Conservation (phyloP, 176 grass and related monocot genomes). For the Eleusine coracana region DNA sequence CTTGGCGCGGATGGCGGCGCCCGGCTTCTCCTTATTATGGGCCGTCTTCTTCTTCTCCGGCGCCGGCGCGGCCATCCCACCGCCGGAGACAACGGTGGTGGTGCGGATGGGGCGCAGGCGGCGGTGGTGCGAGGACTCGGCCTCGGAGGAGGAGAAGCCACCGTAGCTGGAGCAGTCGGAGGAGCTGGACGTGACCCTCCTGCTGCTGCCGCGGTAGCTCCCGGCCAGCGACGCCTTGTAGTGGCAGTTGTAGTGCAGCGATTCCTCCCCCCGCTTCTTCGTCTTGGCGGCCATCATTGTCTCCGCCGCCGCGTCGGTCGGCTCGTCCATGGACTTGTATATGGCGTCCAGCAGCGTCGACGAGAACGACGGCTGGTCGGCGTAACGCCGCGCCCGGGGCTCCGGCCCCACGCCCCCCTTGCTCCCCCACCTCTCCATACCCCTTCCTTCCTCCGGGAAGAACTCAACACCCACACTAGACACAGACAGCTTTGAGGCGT, state of each 20-base stretch:
- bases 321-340: slow-evolving; percentile 93
- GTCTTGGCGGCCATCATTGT: not conserved
- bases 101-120: slow-evolving; percentile 58
- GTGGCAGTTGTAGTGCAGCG: slow-evolving; percentile 46
- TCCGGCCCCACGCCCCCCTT: slow-evolving; percentile 10
- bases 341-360: slow-evolving; percentile 92
- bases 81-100: not conserved
- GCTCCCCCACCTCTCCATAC: slow-evolving; percentile 60
- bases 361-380: slow-evolving; percentile 91
- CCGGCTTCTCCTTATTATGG: slow-evolving; percentile 40
- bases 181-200: slow-evolving; percentile 80
- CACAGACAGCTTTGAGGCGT: not conserved
- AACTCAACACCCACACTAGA: too few species aligned
- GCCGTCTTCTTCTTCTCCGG: slow-evolving; percentile 57
- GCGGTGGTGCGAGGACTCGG: slow-evolving; percentile 62
- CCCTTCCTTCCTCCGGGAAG: too few species aligned
- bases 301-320: slow-evolving; percentile 19
- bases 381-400: slow-evolving; percentile 31
- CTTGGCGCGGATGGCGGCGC: slow-evolving; percentile 65
- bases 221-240: slow-evolving; percentile 54
- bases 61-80: not conserved
- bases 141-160: slow-evolving; percentile 93
- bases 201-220: slow-evolving; percentile 57
- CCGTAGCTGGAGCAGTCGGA: slow-evolving; percentile 95
- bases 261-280: slow-evolving; percentile 37